A percentile compares a stretch with the other conserved stretches of the same genome.
Conservation (phyloP, 2,329 filamentous ascomycete species). For the Alternaria gaisen region DNA sequence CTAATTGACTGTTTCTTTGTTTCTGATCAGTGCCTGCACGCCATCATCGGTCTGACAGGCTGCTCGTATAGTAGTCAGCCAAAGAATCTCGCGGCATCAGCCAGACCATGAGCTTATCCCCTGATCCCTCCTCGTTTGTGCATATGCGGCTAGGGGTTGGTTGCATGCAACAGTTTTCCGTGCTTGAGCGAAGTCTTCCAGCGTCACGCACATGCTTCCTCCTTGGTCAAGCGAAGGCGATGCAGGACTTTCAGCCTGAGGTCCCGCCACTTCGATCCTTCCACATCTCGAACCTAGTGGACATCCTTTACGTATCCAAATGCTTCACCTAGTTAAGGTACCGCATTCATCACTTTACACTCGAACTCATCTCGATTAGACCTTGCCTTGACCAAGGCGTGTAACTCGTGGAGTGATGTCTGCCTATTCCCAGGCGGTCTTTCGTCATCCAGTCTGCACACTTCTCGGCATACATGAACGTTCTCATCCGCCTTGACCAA, state of each 20-base stretch:
- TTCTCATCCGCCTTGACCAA: slow-evolving; percentile 27
- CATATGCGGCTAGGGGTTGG: slow-evolving; percentile 51
- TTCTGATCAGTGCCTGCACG: slow-evolving; percentile 14
- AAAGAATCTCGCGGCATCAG: slow-evolving; percentile 29
- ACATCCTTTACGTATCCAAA: neutral
- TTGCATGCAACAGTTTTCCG: slow-evolving; percentile 44
- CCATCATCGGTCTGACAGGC: slow-evolving; percentile 25
- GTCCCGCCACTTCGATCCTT: slow-evolving; percentile 28
- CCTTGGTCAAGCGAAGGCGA: slow-evolving; percentile 14
- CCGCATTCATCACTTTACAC: neutral
- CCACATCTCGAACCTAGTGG: slow-evolving; percentile 5
- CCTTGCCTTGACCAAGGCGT: neutral
- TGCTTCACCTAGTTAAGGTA: neutral
- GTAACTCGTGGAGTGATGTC: neutral
- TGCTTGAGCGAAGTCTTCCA: slow-evolving; percentile 35
- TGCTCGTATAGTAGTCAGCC: slow-evolving; percentile 26
- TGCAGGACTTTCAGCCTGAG: slow-evolving; percentile 21
- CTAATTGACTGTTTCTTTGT: slow-evolving; percentile 10
- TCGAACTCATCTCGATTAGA: neutral
- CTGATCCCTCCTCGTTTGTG: slow-evolving; percentile 39
- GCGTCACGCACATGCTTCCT: slow-evolving; percentile 10
- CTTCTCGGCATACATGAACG: slow-evolving; percentile 24
- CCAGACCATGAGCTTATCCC: slow-evolving; percentile 27
- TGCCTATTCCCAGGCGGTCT: neutral
- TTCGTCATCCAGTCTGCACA: slow-evolving; percentile 12